Evolutionary conservation across 176 grass and related monocot genomes (phyloP).

Genomic region (Aegilops umbellulata): DNA sequence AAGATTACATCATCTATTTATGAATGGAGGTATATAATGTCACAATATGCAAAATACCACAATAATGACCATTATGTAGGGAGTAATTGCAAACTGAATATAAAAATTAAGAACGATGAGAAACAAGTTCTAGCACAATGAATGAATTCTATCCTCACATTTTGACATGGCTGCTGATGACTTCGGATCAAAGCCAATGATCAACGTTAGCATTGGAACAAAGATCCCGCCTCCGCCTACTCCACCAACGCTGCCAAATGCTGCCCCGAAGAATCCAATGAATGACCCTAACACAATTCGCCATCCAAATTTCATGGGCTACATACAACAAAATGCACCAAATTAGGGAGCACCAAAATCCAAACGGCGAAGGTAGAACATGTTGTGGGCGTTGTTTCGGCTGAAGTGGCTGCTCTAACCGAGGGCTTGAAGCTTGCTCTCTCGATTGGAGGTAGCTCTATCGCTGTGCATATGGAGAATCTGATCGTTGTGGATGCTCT

Average conservation of each 20-base stretch:
- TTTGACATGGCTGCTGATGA: slow-evolving; percentile 60
- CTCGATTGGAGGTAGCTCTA: too few relatives aligned
- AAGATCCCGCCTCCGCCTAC: slow-evolving; percentile 61
- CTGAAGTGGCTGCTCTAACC: too few relatives aligned
- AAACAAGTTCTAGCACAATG: background rate
- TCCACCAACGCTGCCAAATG: slow-evolving; percentile 56
- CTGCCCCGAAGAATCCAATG: slow-evolving; percentile 49
- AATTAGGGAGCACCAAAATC: background rate
- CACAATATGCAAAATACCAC: background rate
- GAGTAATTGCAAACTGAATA: background rate
- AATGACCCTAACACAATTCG: slow-evolving; percentile 41
- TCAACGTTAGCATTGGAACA: slow-evolving; percentile 55
- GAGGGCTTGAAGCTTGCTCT: too few relatives aligned
- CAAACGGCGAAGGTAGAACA: too few relatives aligned
- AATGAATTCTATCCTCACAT: slow-evolving; percentile 23
- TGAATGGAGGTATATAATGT: background rate
- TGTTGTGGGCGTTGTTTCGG: too few relatives aligned
- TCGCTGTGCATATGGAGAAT: too few relatives aligned
- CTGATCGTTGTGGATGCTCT: too few relatives aligned
- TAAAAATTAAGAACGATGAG: background rate
- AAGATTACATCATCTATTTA: background rate
- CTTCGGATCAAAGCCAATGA: slow-evolving; percentile 60
- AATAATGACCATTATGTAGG: background rate
- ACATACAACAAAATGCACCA: background rate
- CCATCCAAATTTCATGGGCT: slow-evolving; percentile 52